phyloP scores from a whole-genome alignment of 371 early-diverging fungal species.

The Parasitella parasitica region DNA sequence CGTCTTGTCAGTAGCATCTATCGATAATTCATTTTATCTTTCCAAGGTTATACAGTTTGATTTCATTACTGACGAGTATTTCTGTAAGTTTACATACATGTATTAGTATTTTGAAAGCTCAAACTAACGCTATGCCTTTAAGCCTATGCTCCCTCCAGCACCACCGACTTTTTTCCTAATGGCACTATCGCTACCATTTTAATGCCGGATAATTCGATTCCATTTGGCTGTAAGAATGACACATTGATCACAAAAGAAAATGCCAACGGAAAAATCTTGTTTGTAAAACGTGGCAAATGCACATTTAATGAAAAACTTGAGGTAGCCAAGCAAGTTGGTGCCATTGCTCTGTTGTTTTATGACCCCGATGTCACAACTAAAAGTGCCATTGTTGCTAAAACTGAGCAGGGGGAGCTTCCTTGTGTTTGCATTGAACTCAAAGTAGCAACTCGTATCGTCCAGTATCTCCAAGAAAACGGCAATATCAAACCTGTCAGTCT shows the following conservation, averaged over 20 bases:
- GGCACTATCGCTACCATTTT: slow-evolving; percentile 24
- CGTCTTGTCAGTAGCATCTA: slow-evolving; percentile 63
- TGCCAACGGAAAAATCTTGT: slow-evolving; percentile 32
- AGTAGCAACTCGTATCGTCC: slow-evolving; percentile 22
- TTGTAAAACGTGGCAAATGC: slow-evolving; percentile 54
- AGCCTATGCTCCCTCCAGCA: slow-evolving; percentile 31
- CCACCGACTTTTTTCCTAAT: slow-evolving; percentile 21
- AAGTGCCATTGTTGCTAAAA: slow-evolving; percentile 1
- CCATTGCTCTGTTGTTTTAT: slow-evolving; percentile 55
- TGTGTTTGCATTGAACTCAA: slow-evolving; percentile 35
- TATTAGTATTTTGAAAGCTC: too few species aligned
- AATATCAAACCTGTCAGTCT: background rate
- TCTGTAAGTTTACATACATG: slow-evolving; percentile 29
- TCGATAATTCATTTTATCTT: slow-evolving; percentile 41
- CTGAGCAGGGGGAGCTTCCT: slow-evolving; percentile 28
- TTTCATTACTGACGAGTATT: slow-evolving; percentile 14
- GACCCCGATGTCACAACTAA: slow-evolving; percentile 18
- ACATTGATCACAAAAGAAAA: slow-evolving; percentile 4
- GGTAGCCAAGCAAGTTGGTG: slow-evolving; percentile 39
- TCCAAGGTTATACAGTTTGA: slow-evolving; percentile 13
- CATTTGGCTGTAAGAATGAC: slow-evolving; percentile 34
- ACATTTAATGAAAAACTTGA: slow-evolving; percentile 49
- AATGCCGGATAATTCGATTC: background rate
- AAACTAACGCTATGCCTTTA: too few species aligned
- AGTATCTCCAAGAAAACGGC: background rate